These are phyloP conservation scores for Lichenothelia convexa DNA, from an alignment of 495 filamentous ascomycete genomes.

Conservation along the genomic window DNA sequence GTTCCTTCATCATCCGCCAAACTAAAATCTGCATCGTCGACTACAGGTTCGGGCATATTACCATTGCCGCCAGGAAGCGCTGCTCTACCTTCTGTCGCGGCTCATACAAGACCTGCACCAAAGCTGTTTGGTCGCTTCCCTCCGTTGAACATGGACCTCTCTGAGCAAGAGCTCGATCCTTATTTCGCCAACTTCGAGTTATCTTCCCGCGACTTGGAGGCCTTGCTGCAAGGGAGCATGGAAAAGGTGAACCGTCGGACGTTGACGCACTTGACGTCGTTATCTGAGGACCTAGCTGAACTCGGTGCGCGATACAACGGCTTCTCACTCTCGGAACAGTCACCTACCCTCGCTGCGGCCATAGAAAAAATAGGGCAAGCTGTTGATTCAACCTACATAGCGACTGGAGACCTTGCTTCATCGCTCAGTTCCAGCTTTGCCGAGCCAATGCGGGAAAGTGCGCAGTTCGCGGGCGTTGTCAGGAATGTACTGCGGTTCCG, in stretches of 20 bases:
- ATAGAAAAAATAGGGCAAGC: conserved; percentile 92
- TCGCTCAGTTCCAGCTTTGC: conserved; percentile 77
- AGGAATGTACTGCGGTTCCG: conserved; percentile 72
- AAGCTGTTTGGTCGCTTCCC: conserved; percentile 68
- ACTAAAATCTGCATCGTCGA: conserved; percentile 41
- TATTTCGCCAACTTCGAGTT: conserved; percentile 88
- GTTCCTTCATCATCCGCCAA: conserved; percentile 71
- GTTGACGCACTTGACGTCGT: conserved; percentile 57
- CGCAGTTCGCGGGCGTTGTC: conserved; percentile 91
- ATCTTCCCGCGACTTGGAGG: conserved; percentile 71
- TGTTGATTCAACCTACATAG: conserved; percentile 88
- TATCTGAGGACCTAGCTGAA: conserved; percentile 80
- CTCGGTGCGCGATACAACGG: conserved; percentile 87
- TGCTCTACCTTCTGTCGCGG: conserved; percentile 30
- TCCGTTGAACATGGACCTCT: conserved; percentile 51
- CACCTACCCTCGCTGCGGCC: conserved; percentile 69
- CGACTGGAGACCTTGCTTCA: conserved; percentile 74
- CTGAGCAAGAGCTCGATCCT: conserved; percentile 80
- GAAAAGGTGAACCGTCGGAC: conserved; percentile 90
- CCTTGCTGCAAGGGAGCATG: conserved; percentile 72
- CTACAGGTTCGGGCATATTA: conserved; percentile 32
- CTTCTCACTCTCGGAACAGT: conserved; percentile 87
- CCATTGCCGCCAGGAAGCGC: conserved; percentile 28
- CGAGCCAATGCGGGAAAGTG: conserved; percentile 91
- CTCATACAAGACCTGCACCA: conserved; percentile 39